A percentile compares a stretch with the other conserved stretches of the same genome.
These are phyloP conservation scores for Aspergillus cejpii DNA, from an alignment of 2,329 filamentous ascomycete species.

Conservation along the genomic window DNA sequence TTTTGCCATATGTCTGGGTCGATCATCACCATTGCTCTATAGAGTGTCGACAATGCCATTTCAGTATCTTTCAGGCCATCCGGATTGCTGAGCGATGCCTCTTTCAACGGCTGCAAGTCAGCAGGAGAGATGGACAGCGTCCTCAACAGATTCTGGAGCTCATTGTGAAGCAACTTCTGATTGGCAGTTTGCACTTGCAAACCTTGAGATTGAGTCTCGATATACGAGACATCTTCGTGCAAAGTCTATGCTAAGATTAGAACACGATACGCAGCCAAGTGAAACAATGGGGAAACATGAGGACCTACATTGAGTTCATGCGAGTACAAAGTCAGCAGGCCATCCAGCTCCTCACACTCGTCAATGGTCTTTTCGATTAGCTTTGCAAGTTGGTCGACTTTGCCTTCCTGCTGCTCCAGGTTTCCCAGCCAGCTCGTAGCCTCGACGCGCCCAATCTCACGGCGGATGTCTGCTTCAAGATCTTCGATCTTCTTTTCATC, in stretches of 20 bases:
- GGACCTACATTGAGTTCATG: slow-evolving; percentile 78
- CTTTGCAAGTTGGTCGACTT: slow-evolving; percentile 75
- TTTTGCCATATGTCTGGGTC: slow-evolving; percentile 67
- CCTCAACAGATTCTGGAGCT: slow-evolving; percentile 80
- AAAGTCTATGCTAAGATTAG: slow-evolving; percentile 58
- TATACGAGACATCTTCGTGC: slow-evolving; percentile 92
- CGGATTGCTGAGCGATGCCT: slow-evolving; percentile 64
- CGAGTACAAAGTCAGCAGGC: slow-evolving; percentile 84
- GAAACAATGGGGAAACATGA: neutral
- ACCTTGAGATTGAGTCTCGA: slow-evolving; percentile 94
- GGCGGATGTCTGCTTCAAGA: slow-evolving; percentile 73
- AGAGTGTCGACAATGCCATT: slow-evolving; percentile 67
- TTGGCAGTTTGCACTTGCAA: slow-evolving; percentile 95
- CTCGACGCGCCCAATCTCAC: slow-evolving; percentile 83
- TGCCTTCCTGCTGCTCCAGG: slow-evolving; percentile 76
- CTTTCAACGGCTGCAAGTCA: slow-evolving; percentile 66
- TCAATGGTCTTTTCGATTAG: slow-evolving; percentile 85
- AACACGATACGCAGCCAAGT: slow-evolving; percentile 3
- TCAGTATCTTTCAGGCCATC: slow-evolving; percentile 73
- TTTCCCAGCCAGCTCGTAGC: slow-evolving; percentile 87
- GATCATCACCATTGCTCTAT: slow-evolving; percentile 89
- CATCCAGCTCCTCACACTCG: slow-evolving; percentile 94
- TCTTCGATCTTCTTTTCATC: slow-evolving; percentile 69
- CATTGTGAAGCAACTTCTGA: slow-evolving; percentile 84
- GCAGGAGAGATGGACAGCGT: slow-evolving; percentile 79